These are phyloP conservation scores for Borovskyia barvae DNA, from an alignment of 208 protist genomes.

Conservation along the genomic window DNA sequence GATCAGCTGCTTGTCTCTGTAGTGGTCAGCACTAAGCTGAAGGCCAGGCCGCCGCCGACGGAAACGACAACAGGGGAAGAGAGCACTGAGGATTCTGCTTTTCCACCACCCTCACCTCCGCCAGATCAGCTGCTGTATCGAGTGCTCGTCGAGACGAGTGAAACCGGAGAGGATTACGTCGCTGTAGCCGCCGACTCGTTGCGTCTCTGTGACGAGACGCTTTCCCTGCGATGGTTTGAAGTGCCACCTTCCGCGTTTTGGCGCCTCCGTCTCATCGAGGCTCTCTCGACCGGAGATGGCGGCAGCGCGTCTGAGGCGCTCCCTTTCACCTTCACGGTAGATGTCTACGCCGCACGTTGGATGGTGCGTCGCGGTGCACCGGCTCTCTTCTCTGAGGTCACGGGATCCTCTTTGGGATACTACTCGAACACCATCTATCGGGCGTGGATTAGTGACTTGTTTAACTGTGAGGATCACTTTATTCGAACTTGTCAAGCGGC, in stretches of 20 bases:
- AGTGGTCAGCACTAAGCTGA: too few relatives aligned
- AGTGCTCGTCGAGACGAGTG: slow-evolving; percentile 74
- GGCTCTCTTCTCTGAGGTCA: slow-evolving; percentile 4
- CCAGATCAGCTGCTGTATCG: background rate
- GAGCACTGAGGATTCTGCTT: background rate
- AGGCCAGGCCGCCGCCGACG: background rate
- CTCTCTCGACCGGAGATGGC: background rate
- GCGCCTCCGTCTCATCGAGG: slow-evolving; percentile 14
- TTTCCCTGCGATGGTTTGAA: slow-evolving; percentile 37
- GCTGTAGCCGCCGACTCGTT: slow-evolving; percentile 18
- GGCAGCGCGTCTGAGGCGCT: slow-evolving; percentile 17
- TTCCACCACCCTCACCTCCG: background rate
- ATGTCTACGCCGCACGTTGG: slow-evolving; percentile 52
- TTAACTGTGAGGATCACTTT: slow-evolving; percentile 63
- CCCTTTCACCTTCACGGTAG: slow-evolving; percentile 19
- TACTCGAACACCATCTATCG: slow-evolving; percentile 45
- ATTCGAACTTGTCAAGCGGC: slow-evolving; percentile 40
- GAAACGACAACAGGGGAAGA: background rate
- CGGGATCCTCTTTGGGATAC: background rate
- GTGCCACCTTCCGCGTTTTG: slow-evolving; percentile 5
- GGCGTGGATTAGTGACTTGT: slow-evolving; percentile 40
- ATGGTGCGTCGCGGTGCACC: slow-evolving; percentile 16
- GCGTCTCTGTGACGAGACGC: slow-evolving; percentile 13
- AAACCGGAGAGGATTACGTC: slow-evolving; percentile 71
- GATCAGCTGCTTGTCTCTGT: slow-evolving; percentile 19